These are phyloP conservation scores for Huntiella bhutanensis DNA, from an alignment of 2,329 filamentous ascomycete genomes.

Conservation along the genomic window DNA sequence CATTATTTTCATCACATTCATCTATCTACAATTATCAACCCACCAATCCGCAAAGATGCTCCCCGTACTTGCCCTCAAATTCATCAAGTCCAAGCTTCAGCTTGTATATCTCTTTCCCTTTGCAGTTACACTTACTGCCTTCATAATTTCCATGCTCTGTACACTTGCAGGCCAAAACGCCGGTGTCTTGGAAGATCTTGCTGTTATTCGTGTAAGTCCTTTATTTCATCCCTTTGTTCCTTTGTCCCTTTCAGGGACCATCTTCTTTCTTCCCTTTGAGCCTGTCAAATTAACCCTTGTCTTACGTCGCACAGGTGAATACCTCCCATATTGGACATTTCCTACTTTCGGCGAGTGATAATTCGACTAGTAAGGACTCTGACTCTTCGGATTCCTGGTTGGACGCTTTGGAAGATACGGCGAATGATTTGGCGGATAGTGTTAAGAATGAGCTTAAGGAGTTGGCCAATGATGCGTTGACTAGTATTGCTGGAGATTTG, in stretches of 20 bases:
- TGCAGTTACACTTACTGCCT: constrained; percentile 20
- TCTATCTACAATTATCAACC: background rate
- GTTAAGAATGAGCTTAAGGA: constrained; percentile 14
- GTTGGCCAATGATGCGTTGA: constrained; percentile 21
- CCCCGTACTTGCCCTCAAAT: constrained; percentile 2
- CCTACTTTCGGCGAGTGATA: constrained; percentile 2
- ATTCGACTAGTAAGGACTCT: constrained; percentile 14
- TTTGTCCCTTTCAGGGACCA: background rate
- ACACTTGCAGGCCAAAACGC: constrained; percentile 23
- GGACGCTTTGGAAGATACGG: constrained; percentile 14
- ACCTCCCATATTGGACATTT: constrained; percentile 6
- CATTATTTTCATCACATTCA: background rate
- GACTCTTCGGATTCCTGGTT: constrained; percentile 16
- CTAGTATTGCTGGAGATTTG: constrained; percentile 23
- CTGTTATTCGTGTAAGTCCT: constrained; percentile 20
- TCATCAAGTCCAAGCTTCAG: constrained; percentile 12
- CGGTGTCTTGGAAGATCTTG: constrained; percentile 26
- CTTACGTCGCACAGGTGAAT: constrained; percentile 9
- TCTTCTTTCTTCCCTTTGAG: background rate
- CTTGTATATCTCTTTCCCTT: constrained; percentile 21
- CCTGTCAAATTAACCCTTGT: constrained; percentile 1
- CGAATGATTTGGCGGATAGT: constrained; percentile 9
- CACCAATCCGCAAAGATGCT: constrained; percentile 3
- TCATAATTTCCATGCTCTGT: constrained; percentile 22
- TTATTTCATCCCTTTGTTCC: background rate